Conservation (phyloP, 2,329 filamentous ascomycete species). For the Aspergillus sp. region DNA sequence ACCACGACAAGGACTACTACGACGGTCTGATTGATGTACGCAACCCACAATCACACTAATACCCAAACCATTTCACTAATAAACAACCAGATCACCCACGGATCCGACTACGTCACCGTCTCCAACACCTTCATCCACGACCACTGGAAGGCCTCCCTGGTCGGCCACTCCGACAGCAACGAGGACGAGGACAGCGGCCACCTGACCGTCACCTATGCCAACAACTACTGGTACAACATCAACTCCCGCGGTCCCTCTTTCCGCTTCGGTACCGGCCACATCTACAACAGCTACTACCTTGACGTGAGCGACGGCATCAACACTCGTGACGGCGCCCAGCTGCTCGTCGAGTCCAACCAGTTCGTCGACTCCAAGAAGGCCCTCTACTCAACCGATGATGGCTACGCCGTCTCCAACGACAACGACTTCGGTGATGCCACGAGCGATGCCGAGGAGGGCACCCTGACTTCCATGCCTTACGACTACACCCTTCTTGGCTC, state of each 20-base stretch:
- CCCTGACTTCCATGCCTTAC: constrained; percentile 57
- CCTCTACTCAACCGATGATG: constrained; percentile 49
- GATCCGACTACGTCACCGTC: constrained; percentile 59
- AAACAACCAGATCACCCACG: constrained; percentile 54
- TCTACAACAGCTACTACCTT: constrained; percentile 57
- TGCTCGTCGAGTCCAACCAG: constrained; percentile 59
- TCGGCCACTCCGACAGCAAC: constrained; percentile 63
- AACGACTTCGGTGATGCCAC: constrained; percentile 52
- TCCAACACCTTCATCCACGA: constrained; percentile 57
- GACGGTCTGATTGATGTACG: constrained; percentile 63
- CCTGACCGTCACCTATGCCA: constrained; percentile 64
- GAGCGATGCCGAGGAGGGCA: constrained; percentile 54
- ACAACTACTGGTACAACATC: constrained; percentile 67
- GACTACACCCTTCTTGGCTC: constrained; percentile 56
- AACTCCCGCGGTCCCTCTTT: constrained; percentile 64
- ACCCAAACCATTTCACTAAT: neutral
- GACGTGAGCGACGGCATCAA: constrained; percentile 56
- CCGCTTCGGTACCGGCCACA: constrained; percentile 67
- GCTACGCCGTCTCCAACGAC: constrained; percentile 48
- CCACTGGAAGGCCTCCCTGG: constrained; percentile 64
- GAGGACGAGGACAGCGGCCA: constrained; percentile 60
- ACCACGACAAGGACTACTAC: constrained; percentile 68
- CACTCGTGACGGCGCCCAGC: constrained; percentile 58
- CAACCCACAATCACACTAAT: neutral
- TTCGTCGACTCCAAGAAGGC: constrained; percentile 51